phyloP scores from a whole-genome alignment of 768 basidiomycete genomes.

The Tulasnella sp. region DNA sequence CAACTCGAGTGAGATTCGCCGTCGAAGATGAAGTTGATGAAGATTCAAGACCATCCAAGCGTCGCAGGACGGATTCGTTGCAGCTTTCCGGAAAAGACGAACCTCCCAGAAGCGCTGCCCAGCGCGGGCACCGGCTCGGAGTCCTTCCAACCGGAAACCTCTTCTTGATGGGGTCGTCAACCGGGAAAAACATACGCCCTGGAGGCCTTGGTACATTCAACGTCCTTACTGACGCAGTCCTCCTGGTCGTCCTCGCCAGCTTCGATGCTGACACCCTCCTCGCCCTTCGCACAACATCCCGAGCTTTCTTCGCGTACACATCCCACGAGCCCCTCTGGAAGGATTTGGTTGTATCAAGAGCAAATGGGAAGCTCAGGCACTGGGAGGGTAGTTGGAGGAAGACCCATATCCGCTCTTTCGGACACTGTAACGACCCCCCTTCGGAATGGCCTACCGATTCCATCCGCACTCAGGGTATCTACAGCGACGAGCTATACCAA shows the following conservation, averaged over 20 bases:
- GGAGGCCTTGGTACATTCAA: constrained; percentile 7
- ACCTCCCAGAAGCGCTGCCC: background rate
- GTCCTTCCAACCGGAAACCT: constrained; percentile 24
- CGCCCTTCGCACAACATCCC: constrained; percentile 4
- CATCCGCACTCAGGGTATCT: constrained; percentile 20
- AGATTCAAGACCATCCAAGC: constrained; percentile 3
- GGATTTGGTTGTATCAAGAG: background rate
- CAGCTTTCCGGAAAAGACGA: background rate
- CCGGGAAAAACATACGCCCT: background rate
- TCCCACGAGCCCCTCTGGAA: constrained; percentile 24
- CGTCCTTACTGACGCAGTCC: constrained; percentile 8
- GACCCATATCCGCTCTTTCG: constrained; percentile 14
- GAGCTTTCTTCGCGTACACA: constrained; percentile 22
- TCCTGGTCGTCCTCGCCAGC: constrained; percentile 8
- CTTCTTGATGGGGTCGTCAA: background rate
- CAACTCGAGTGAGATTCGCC: constrained; percentile 9
- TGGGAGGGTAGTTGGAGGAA: constrained; percentile 27
- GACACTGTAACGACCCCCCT: background rate
- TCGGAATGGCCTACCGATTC: constrained; percentile 14
- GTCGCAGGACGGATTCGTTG: background rate
- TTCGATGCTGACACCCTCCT: constrained; percentile 9
- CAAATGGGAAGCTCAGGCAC: background rate
- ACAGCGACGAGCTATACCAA: constrained; percentile 24
- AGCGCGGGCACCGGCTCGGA: constrained; percentile 4
- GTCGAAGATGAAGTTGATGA: background rate